Base-by-base conservation (phyloP, 257 asterid genomes). In the Apocynum venetum region DNA sequence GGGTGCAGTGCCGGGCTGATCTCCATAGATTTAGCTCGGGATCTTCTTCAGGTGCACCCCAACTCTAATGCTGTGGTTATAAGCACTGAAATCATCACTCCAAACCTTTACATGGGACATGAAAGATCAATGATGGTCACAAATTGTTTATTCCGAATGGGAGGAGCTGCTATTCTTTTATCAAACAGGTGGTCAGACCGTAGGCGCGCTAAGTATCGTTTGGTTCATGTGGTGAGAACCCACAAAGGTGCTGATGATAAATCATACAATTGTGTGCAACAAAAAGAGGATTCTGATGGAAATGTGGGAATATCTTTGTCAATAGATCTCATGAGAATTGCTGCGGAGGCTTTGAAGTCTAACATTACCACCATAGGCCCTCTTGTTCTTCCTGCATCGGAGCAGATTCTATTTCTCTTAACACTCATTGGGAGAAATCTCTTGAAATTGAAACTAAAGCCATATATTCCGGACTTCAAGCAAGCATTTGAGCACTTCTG, bases 361-460 rank as follows among this genome's bases (percentile, higher is more conserved):
- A 89, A 89, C 86, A 89, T 89, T 77, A 89, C 92, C 6, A 87
- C 88, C 0, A 85, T 89, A 56, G 91, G 93, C 0, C 93, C 93
- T 0, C 20, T 89, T 0, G 91, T 89, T 25, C 87, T 87, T 1
- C 93, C 91, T 3, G 89, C 93, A 0, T 85, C 89, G 0, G 93
- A 89, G 82, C 93, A 89, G 64, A 78, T 89, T 6, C 87, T 87
- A 1, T 89, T 89, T 36, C 87, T 89, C 6, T 78, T 87, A 84
- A 84, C 89, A 2, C 78, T 89, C 0, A 85, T 89, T 41, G 93
- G 89, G 65, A 49, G 89, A 80, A 89, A 89, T 77, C 80, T 89
- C 73, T 84, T 89, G 60, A 87, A 89, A 65, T 80, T 88, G 0
- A 85, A 83, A 60, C 83, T 88, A 89, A 89, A 84, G 35, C 84